Percentiles rank a stretch among this genome's conserved stretches.
Evolutionary conservation across 495 filamentous ascomycete species (phyloP).

Genomic region (Penicillium taxi): DNA sequence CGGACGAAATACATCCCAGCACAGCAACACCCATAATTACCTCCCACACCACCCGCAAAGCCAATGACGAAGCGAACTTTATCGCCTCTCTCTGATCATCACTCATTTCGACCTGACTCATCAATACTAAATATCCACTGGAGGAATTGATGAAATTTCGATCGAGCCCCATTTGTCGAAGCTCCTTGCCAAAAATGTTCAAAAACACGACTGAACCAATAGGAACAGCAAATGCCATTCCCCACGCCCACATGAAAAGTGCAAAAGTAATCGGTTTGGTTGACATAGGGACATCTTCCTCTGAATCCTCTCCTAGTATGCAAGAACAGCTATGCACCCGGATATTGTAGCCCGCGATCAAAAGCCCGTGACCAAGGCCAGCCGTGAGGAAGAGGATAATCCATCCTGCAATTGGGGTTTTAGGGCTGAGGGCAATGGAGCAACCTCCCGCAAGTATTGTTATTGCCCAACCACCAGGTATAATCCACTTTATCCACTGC

Average conservation of each 20-base stretch:
- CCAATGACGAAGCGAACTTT: constrained; percentile 11
- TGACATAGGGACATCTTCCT: constrained; percentile 7
- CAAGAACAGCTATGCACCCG: constrained; percentile 41
- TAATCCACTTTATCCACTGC: constrained; percentile 44
- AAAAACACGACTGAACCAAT: constrained; percentile 53
- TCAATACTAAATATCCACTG: constrained; percentile 17
- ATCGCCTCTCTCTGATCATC: constrained; percentile 11
- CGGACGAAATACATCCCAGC: constrained; percentile 19
- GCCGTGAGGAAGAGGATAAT: constrained; percentile 46
- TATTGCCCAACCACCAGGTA: constrained; percentile 49
- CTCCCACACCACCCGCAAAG: constrained; percentile 20
- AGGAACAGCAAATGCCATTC: constrained; percentile 57
- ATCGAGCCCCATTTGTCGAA: constrained; percentile 8
- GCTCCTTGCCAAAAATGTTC: constrained; percentile 28
- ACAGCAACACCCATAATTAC: constrained; percentile 16
- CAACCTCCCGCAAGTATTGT: constrained; percentile 40
- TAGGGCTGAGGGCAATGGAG: constrained; percentile 40
- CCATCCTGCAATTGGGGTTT: constrained; percentile 40
- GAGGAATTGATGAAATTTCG: constrained; percentile 13
- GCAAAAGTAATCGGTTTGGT: constrained; percentile 41
- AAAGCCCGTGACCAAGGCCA: constrained; percentile 48
- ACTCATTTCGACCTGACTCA: constrained; percentile 17
- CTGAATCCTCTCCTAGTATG: constrained; percentile 8
- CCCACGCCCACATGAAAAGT: constrained; percentile 51
- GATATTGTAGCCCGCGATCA: constrained; percentile 44